Evolutionary conservation across 129 eudicot species (phyloP), one percentile per base, ranked within the genome.

Genomic region (Tanacetum coccineum): DNA sequence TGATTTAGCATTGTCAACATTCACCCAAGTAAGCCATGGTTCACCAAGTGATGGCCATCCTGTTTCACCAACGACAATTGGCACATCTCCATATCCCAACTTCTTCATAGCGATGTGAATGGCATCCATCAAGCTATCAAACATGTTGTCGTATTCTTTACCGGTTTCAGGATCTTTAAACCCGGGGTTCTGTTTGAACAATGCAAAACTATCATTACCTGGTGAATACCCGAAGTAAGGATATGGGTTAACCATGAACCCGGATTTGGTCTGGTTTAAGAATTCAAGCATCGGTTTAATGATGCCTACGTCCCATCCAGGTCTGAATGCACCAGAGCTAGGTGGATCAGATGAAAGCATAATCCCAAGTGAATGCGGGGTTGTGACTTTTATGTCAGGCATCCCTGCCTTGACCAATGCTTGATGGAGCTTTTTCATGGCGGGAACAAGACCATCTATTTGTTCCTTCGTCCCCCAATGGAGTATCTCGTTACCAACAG

Each of bases 11-110:
- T 86, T 80, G 0, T 70, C 85, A 13, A 62, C 55, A n/a, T 77
- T 77, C 14, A 74, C 75, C 46, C 86, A 83, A 0, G 62, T 64
- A 61, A 80, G 83, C 68, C 70, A 50, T 28, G 88, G 80, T 67
- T 86, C 88, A 45, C 88, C 93, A 9, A 62, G 72, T 4, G 88
- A 82, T 14, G 93, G 88, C 93, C 88, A 86, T 46, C 93, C 93
- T 4, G 88, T 86, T 15, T 86, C 93, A 30, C 86, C 87, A 0
- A 83, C 84, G 2, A 82, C 77, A 0, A 86, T 80, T 0, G 82
- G 84, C 46, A 86, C 85, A 13, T 82, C 88, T 0, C 50, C 68
- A 18, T 70, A 82, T 62, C 87, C 87, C 11, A 82, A 22, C 63
- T 60, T 71, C 72, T 79, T 76, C 84, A 85, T 82, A 0, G 85